These are phyloP conservation scores for Plasmodium fragile DNA, from an alignment of 169 alveolate species.

Conservation along the genomic window DNA sequence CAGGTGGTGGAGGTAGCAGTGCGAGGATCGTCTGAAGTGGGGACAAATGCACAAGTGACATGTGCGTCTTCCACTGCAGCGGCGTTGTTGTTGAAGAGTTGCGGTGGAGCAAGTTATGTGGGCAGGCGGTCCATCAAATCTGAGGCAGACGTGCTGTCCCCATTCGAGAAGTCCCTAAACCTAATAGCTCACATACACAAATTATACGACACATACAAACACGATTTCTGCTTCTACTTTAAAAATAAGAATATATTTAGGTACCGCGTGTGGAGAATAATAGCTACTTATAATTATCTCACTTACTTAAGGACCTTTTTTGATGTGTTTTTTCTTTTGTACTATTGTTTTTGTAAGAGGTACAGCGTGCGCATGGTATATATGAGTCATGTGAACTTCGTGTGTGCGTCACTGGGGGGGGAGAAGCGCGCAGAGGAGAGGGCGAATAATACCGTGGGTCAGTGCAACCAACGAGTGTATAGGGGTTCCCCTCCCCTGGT, in stretches of 20 bases:
- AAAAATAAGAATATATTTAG: constrained; percentile 31
- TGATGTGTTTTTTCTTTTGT: constrained; percentile 27
- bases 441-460: not conserved
- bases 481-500: not conserved
- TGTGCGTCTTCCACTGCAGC: not conserved
- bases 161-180: not conserved
- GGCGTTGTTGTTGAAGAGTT: not conserved
- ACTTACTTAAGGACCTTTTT: constrained; percentile 17
- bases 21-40: not conserved
- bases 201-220: constrained; percentile 33
- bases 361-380: constrained; percentile 16
- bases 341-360: constrained; percentile 2
- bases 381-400: not conserved
- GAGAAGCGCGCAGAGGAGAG: not conserved
- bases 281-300: constrained; percentile 40
- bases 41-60: not conserved
- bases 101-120: not conserved
- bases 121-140: not conserved
- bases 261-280: constrained; percentile 15
- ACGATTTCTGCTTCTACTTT: not conserved
- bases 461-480: not conserved
- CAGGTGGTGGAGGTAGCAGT: not conserved
- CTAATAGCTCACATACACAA: not conserved
- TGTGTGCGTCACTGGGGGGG: not conserved
- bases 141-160: not conserved